Percentiles rank a stretch among this genome's conserved stretches.
Conservation (phyloP, 2,329 filamentous ascomycete species). For the Aspergillus aculeatus region DNA sequence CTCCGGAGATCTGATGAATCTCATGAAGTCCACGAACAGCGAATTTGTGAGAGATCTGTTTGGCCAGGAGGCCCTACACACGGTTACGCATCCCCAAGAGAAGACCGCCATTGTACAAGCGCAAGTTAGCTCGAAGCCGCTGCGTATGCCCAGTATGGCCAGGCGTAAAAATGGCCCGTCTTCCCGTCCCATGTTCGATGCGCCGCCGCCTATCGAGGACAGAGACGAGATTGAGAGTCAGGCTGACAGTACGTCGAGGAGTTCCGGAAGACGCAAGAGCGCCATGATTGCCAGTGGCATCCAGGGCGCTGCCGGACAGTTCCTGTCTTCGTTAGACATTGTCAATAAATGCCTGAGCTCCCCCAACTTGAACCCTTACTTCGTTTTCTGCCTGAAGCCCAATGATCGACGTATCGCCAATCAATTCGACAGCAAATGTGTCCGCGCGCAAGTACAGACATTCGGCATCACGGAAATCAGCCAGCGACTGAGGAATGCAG, state of each 20-base stretch:
- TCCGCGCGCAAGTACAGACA: slow-evolving; percentile 88
- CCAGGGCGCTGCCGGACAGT: slow-evolving; percentile 90
- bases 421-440: slow-evolving; percentile 98
- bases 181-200: slow-evolving; percentile 41
- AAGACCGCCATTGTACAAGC: slow-evolving; percentile 90
- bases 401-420: slow-evolving; percentile 97
- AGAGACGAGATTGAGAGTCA: slow-evolving; percentile 38
- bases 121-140: slow-evolving; percentile 91
- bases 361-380: slow-evolving; percentile 86
- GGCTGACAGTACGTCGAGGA: slow-evolving; percentile 29
- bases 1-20: slow-evolving; percentile 90
- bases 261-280: slow-evolving; percentile 36
- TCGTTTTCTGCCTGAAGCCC: slow-evolving; percentile 94
- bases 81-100: slow-evolving; percentile 89
- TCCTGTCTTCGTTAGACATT: slow-evolving; percentile 82
- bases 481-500: slow-evolving; percentile 84
- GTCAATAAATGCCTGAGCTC: slow-evolving; percentile 83
- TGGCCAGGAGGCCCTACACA: slow-evolving; percentile 91
- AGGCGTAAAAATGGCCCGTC: slow-evolving; percentile 66
- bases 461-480: slow-evolving; percentile 97
- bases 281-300: slow-evolving; percentile 47
- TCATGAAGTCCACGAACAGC: slow-evolving; percentile 84
- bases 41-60: slow-evolving; percentile 88
- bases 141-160: slow-evolving; percentile 89
- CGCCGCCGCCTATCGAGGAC: slow-evolving; percentile 37